Conservation (phyloP, 768 basidiomycete genomes). For the Lepiota subincarnata region DNA sequence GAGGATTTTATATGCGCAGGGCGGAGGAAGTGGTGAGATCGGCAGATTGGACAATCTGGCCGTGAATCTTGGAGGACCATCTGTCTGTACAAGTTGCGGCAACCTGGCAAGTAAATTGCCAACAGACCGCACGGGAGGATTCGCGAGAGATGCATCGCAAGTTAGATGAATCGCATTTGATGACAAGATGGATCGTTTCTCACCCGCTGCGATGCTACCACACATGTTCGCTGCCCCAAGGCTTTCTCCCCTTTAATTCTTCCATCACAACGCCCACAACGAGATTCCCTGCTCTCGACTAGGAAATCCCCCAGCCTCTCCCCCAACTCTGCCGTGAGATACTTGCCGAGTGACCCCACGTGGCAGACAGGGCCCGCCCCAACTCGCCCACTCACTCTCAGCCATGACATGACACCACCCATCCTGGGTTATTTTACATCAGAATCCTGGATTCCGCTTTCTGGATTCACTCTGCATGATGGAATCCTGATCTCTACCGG, state of each 20-base stretch:
- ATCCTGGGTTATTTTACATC: slow-evolving; percentile 19
- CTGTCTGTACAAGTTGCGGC: slow-evolving; percentile 3
- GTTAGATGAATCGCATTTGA: slow-evolving; percentile 28
- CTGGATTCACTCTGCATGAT: slow-evolving; percentile 18
- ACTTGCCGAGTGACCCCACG: slow-evolving; percentile 20
- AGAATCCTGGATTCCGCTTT: slow-evolving; percentile 24
- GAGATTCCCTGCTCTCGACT: slow-evolving; percentile 22
- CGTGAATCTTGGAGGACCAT: slow-evolving; percentile 9
- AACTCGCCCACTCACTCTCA: background rate
- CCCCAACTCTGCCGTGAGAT: background rate
- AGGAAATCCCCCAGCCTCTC: background rate
- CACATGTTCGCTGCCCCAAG: slow-evolving; percentile 8
- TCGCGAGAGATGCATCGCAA: slow-evolving; percentile 23
- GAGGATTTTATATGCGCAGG: slow-evolving; percentile 11
- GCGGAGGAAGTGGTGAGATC: slow-evolving; percentile 7
- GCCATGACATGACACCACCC: slow-evolving; percentile 5
- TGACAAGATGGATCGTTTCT: slow-evolving; percentile 15
- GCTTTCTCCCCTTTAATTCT: background rate
- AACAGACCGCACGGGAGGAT: slow-evolving; percentile 27
- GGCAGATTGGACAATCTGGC: slow-evolving; percentile 9
- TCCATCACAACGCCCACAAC: slow-evolving; percentile 17
- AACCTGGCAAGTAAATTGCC: slow-evolving; percentile 22
- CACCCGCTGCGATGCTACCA: slow-evolving; percentile 12
- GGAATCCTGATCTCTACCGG: slow-evolving; percentile 2
- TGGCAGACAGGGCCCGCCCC: slow-evolving; percentile 15